Evolutionary conservation across 2,329 filamentous ascomycete species (phyloP).

Genomic region (Colletotrichum lupini): DNA sequence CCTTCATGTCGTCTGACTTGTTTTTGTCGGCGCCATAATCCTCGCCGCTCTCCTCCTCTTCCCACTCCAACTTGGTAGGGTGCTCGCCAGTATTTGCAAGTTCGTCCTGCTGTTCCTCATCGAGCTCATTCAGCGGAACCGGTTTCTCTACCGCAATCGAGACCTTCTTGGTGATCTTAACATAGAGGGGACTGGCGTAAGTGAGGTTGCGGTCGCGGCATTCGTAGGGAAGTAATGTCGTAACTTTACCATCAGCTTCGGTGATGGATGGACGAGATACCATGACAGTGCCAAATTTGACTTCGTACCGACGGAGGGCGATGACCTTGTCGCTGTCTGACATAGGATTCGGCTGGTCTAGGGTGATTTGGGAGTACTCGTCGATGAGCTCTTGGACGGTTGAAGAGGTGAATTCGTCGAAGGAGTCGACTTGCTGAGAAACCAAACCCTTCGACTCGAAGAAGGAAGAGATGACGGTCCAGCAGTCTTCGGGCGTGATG

Average conservation of each 20-base stretch:
- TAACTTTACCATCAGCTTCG: constrained; percentile 90
- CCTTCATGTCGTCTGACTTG: constrained; percentile 67
- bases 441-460: constrained; percentile 96
- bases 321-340: constrained; percentile 81
- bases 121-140: constrained; percentile 74
- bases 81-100: constrained; percentile 65
- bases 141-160: constrained; percentile 83
- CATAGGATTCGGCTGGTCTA: constrained; percentile 90
- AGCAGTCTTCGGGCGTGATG: constrained; percentile 98
- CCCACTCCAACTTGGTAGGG: constrained; percentile 69
- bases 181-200: constrained; percentile 91
- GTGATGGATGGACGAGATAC: constrained; percentile 91
- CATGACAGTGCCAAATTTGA: constrained; percentile 91
- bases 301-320: constrained; percentile 90
- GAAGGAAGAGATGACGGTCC: constrained; percentile 96
- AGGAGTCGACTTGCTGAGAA: constrained; percentile 97
- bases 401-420: constrained; percentile 94
- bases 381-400: constrained; percentile 95
- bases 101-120: constrained; percentile 70
- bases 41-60: constrained; percentile 66
- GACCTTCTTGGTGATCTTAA: constrained; percentile 87
- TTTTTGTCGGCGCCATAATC: constrained; percentile 63
- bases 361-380: constrained; percentile 90
- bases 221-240: constrained; percentile 90
- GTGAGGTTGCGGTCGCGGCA: constrained; percentile 95